Evolutionary conservation across 345 rosid species (phyloP), one percentile per base, ranked within the genome.

Genomic region (Excoecaria cochinchinensis): DNA sequence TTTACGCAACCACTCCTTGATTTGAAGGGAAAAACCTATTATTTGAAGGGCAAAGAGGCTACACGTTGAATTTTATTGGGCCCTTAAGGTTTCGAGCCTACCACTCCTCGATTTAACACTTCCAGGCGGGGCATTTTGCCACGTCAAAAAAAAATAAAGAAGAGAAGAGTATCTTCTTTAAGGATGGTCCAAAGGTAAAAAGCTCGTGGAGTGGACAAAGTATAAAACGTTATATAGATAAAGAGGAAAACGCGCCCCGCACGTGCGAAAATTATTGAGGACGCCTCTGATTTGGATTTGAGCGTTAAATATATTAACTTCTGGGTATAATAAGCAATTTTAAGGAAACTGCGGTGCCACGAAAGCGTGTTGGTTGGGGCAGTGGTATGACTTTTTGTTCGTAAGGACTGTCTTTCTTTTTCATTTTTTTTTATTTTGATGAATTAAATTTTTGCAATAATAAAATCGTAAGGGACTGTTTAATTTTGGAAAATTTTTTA

Each of bases 1-100:
- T 67, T 74, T 85, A 80, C 67, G 74, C 73, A 74, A 69, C 77
- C 36, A 72, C 12, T 14, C 72, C 15, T 31, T 31, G 31, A 31
- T 31, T 31, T 31, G 31, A 31, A 31, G 31, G 31, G 31, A 31
- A 31, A 31, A 31, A 57, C 70, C 46, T 8, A 13, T 48, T 22
- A 21, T 67, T 8, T 38, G 15, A 36, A 68, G 24, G 39, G 55
- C 6, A 39, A 19, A 13, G 51, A 24, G 7, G 74, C 19, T 55
- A 39, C 17, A 70, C 52, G 38, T 55, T 39, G 24, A 70, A 70
- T 19, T 46, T 4, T 31, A 48, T 38, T 17, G 24, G 12, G 48
- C 6, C 48, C 48, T 44, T 10, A 44, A 44, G 69, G 50, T 65
- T 42, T 65, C 48, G 7, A 39, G 3, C n/a, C 13, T 24, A 10